Evolutionary conservation across 208 protist genomes (phyloP).

Genomic region (Acanthamoeba castellanii): DNA sequence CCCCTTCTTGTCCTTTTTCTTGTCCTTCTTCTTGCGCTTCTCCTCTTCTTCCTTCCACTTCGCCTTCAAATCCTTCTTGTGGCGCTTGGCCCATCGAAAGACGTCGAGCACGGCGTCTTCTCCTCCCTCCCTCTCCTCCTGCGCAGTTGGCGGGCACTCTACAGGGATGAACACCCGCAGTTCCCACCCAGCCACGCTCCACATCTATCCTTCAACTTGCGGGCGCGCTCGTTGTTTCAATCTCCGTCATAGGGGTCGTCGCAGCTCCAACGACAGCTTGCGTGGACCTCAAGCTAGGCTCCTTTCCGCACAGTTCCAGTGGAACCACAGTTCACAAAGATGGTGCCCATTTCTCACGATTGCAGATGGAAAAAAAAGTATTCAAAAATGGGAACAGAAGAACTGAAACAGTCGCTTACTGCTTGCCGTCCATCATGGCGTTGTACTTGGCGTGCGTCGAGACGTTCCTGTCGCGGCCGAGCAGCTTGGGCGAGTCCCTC

Average conservation of each 20-base stretch:
- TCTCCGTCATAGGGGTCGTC: no score
- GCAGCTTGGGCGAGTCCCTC: constrained; percentile 40
- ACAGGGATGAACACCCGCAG: constrained; percentile 18
- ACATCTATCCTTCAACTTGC: background rate
- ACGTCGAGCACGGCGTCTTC: background rate
- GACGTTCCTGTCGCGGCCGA: background rate
- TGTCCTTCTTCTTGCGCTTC: background rate
- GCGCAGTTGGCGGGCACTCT: background rate
- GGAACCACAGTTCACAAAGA: no score
- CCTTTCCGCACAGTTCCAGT: no score
- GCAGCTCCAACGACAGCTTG: no score
- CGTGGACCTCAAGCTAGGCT: no score
- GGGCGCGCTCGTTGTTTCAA: no score
- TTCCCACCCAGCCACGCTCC: background rate
- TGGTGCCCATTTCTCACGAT: no score
- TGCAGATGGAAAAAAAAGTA: background rate
- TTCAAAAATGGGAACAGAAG: constrained; percentile 1
- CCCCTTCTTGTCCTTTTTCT: background rate
- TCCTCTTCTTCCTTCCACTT: background rate
- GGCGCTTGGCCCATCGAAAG: background rate
- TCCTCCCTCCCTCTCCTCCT: background rate
- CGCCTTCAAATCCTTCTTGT: background rate
- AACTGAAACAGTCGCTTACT: background rate
- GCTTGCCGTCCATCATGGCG: constrained; percentile 18
- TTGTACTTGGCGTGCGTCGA: background rate